Conservation (phyloP, 108 stramenopile species). For the Cyclotella atomus region DNA sequence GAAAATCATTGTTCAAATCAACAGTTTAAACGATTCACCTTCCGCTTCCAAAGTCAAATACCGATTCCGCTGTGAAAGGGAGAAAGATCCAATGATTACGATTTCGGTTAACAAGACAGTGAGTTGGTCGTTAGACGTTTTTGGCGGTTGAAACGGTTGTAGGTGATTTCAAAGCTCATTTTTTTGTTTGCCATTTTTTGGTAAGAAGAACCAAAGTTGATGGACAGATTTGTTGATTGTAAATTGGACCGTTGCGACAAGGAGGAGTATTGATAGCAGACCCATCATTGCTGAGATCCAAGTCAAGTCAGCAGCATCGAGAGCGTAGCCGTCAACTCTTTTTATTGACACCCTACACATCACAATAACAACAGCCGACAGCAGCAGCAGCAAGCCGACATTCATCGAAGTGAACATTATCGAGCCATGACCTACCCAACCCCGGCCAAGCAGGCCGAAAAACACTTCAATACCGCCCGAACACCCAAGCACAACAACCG, state of each 20-base stretch:
- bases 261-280: no score
- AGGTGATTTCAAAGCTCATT: not conserved
- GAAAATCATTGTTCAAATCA: not conserved
- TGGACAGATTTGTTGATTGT: not conserved
- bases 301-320: not conserved
- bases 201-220: not conserved
- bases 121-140: constrained; percentile 1
- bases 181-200: not conserved
- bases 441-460: constrained; percentile 1
- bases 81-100: not conserved
- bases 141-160: constrained; percentile 20
- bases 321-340: not conserved
- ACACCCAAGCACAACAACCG: constrained; percentile 20
- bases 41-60: not conserved
- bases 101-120: not conserved
- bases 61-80: not conserved
- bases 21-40: not conserved
- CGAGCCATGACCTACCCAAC: not conserved
- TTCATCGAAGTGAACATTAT: not conserved
- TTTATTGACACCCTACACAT: not conserved
- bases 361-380: no score
- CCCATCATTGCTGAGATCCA: not conserved
- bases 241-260: not conserved
- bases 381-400: not conserved
- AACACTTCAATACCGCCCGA: constrained; percentile 11